phyloP scores from a whole-genome alignment of 2,329 filamentous ascomycete genomes.

The Claviceps digitariae region DNA sequence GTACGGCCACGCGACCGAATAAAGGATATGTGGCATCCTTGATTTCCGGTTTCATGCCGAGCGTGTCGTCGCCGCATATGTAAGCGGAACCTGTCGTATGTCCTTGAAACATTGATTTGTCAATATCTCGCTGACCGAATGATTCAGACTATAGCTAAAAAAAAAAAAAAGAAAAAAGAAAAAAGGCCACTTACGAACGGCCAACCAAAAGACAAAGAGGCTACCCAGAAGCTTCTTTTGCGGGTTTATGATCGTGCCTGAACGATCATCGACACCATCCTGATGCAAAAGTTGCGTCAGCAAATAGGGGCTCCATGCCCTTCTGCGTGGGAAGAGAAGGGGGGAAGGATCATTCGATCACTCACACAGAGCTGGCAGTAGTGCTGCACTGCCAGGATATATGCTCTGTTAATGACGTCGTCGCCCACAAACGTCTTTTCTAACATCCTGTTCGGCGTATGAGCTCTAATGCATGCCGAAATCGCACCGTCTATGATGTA shows the following conservation, averaged over 20 bases:
- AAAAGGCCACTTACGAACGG: slow-evolving; percentile 27
- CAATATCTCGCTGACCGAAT: not conserved
- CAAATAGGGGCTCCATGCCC: not conserved
- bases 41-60: slow-evolving; percentile 25
- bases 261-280: not conserved
- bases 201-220: slow-evolving; percentile 32
- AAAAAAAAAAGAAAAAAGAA: not conserved
- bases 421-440: not conserved
- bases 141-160: too few relatives aligned
- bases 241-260: slow-evolving; percentile 8
- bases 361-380: slow-evolving; percentile 14
- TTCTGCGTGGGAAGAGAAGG: not conserved
- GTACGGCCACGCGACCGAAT: slow-evolving; percentile 23
- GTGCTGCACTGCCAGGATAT: slow-evolving; percentile 9
- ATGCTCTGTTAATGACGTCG: slow-evolving; percentile 12
- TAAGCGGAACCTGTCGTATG: slow-evolving; percentile 31
- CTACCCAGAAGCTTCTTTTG: slow-evolving; percentile 24
- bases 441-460: slow-evolving; percentile 2
- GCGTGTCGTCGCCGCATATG: slow-evolving; percentile 24
- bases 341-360: not conserved
- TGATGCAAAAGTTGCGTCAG: not conserved
- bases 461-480: slow-evolving; percentile 14
- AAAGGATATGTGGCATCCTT: slow-evolving; percentile 24
- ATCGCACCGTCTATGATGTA: slow-evolving; percentile 23
- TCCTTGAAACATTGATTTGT: slow-evolving; percentile 16